Conservation (phyloP, 352 stramenopile genomes). For the Aphanomyces astaci region DNA sequence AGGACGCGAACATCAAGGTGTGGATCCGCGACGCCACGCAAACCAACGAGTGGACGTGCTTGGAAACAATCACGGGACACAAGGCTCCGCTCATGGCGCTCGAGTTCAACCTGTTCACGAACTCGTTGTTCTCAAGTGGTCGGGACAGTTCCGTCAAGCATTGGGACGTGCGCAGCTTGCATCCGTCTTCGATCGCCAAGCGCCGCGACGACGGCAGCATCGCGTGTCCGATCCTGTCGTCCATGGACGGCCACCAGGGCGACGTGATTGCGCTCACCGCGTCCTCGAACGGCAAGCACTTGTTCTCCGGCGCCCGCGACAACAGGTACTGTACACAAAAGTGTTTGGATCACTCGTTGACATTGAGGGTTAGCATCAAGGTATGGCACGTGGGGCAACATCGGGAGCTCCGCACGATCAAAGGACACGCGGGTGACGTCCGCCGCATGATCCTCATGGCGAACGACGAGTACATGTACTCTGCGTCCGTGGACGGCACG, state of each 20-base stretch:
- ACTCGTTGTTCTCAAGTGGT: conserved; percentile 19
- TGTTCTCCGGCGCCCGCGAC: conserved; percentile 24
- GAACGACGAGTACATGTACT: conserved; percentile 24
- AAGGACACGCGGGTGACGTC: conserved; percentile 22
- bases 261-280: conserved; percentile 21
- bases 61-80: conserved; percentile 24
- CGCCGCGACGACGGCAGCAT: conserved; percentile 18
- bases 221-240: conserved; percentile 1
- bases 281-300: conserved; percentile 9
- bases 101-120: conserved; percentile 11
- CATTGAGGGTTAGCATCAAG: conserved; percentile 10
- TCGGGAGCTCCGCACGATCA: conserved; percentile 20
- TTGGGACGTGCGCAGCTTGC: conserved; percentile 20
- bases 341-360: not conserved
- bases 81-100: conserved; percentile 23
- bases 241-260: conserved; percentile 24
- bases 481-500: conserved; percentile 20
- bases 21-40: conserved; percentile 13
- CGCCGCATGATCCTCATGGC: conserved; percentile 21
- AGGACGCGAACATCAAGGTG: conserved; percentile 22
- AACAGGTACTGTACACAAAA: conserved; percentile 8
- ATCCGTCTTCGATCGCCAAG: conserved; percentile 4
- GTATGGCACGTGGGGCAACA: conserved; percentile 23
- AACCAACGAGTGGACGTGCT: conserved; percentile 13
- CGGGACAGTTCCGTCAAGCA: conserved; percentile 24